Evolutionary conservation across 2,329 filamentous ascomycete genomes (phyloP), one percentile per base, ranked within the genome.

Genomic region (Cucurbitaria berberidis): DNA sequence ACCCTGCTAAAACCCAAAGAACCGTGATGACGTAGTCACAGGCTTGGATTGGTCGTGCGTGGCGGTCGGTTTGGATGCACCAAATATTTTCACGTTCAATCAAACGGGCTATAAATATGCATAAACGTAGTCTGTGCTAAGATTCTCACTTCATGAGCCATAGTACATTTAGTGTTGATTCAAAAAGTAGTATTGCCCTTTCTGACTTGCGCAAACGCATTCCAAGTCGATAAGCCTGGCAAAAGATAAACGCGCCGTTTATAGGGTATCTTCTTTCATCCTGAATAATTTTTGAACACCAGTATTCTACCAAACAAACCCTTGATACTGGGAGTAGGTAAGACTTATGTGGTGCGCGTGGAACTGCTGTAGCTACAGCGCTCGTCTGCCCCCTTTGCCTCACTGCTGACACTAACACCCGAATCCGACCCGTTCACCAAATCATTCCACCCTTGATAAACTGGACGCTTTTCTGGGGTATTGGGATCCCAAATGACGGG

Each of bases 41-140:
- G 60, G 53, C 58, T 5, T 57, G 60, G 63, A 51, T 66, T 36
- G 47, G 58, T 36, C 54, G 58, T 5, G 55, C 54, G 46, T 64
- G 1, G 56, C 54, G 4, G 61, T 62, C 30, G 62, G 60, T 3
- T 62, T 58, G 2, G 48, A 65, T 51, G 53, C 58, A 2, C 52
- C 58, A 5, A 51, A 52, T 2, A 60, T 68, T 15, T 41, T 47
- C 1, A 63, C 49, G 26, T 66, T 64, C 42, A 58, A 64, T 24
- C 60, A 68, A 32, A 57, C 62, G 3, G 59, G 59, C 1, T 67
- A 60, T 24, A 29, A 55, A 8, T 41, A 51, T 13, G 38, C 18
- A 22, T 53, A 32, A 34, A 21, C 15, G 3, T 21, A 21, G 18
- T 21, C 9, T 13, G 10, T 21, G 15, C 18, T 16, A 38, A 16